Evolutionary conservation across 2,329 filamentous ascomycete genomes (phyloP), one percentile per base, ranked within the genome.

Genomic region (Fusarium robinianum): DNA sequence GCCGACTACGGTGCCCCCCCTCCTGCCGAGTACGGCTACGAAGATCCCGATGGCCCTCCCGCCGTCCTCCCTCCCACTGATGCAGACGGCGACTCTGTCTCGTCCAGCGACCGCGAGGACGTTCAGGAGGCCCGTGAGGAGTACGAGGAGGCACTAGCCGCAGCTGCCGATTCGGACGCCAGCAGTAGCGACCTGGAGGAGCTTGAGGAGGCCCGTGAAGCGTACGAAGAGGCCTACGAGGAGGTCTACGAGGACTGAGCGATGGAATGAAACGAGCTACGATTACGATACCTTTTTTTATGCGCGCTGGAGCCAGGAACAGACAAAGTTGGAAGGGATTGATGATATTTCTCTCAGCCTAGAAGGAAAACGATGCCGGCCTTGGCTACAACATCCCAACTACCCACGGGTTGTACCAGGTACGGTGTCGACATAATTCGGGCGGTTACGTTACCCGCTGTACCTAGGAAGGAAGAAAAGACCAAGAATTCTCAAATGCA

Each of bases 161-260:
- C 53, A 2, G 72, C 70, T 6, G 52, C 57, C 5, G 68, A 71
- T 51, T 75, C 72, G 1, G 66, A 68, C 35, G 72, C 72, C 12
- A 77, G 71, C 63, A 80, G 72, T 55, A 81, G 76, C 49, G 77
- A 78, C 46, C 61, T 68, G 4, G 70, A 81, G 61, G 73, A 74
- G 41, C 63, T 79, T 4, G 73, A 79, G 49, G 78, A 82, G 61
- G 75, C 75, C 2, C 53, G 75, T 33, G 76, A 80, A 58, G 71
- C 71, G 34, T 74, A 75, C 36, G 73, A 76, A 51, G 74, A 63
- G 41, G 7, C 24, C 0, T 60, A 60, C 10, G 60, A 62, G 40
- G 61, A 63, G 24, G 55, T 54, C 8, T 63, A 63, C 35, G 59
- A 56, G 38, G 58, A 59, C 30, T 60, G 42, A 40, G 29, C 21